These are phyloP conservation scores for Ascochyta rabiei DNA, from an alignment of 2,329 filamentous ascomycete genomes.

Conservation along the genomic window DNA sequence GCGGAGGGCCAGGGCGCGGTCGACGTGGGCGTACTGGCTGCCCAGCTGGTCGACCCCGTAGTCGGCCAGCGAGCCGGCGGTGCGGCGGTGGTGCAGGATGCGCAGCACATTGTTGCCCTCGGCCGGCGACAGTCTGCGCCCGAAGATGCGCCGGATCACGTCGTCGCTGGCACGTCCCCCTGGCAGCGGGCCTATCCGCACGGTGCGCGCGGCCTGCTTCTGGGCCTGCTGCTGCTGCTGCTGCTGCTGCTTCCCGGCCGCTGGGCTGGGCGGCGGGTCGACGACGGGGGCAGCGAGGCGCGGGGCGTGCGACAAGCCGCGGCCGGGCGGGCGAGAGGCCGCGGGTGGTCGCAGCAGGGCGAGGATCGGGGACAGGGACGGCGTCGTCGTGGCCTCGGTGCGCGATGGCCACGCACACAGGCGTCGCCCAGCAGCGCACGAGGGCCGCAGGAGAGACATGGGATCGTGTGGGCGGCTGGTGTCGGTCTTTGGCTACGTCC, in stretches of 20 bases:
- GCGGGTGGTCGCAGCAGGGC: slow-evolving; percentile 24
- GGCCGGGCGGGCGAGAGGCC: slow-evolving; percentile 23
- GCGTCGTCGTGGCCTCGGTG: slow-evolving; percentile 11
- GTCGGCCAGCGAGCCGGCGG: slow-evolving; percentile 48
- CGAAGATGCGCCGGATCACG: slow-evolving; percentile 41
- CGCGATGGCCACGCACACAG: slow-evolving; percentile 30
- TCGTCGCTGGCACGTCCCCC: slow-evolving; percentile 33
- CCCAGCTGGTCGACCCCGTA: slow-evolving; percentile 47
- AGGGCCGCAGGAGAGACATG: slow-evolving; percentile 40
- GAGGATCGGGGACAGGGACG: slow-evolving; percentile 27
- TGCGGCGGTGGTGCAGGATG: slow-evolving; percentile 48
- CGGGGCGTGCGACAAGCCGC: slow-evolving; percentile 32
- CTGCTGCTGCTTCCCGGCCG: slow-evolving; percentile 19
- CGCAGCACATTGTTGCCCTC: slow-evolving; percentile 47
- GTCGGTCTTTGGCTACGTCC: neutral
- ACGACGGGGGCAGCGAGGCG: slow-evolving; percentile 33
- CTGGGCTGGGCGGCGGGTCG: slow-evolving; percentile 31
- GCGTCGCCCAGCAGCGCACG: slow-evolving; percentile 36
- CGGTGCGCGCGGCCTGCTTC: slow-evolving; percentile 35
- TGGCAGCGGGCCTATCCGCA: slow-evolving; percentile 42
- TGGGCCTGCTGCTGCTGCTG: slow-evolving; percentile 17
- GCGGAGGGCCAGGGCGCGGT: slow-evolving; percentile 33
- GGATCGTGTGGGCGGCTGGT: neutral
- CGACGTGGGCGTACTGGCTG: slow-evolving; percentile 35
- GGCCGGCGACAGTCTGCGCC: slow-evolving; percentile 28